phyloP scores from a whole-genome alignment of 106 monocot species.

The Platanthera zijinensis region DNA sequence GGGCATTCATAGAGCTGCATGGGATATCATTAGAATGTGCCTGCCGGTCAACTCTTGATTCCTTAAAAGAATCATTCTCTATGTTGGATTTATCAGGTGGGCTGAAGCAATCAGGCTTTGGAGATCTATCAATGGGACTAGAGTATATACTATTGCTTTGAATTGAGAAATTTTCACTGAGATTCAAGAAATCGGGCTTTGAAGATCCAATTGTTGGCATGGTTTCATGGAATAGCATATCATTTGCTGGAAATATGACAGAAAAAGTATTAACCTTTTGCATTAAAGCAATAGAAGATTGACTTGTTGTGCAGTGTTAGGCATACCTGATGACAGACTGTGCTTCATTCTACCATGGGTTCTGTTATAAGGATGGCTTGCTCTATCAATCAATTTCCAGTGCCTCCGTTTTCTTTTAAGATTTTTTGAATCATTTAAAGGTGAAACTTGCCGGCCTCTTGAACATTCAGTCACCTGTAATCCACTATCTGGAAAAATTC shows the following conservation, averaged over 20 bases:
- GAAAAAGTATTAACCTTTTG: not conserved
- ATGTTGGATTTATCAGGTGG: not conserved
- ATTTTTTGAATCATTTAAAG: constrained; percentile 2
- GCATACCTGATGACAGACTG: not conserved
- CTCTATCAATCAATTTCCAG: not conserved
- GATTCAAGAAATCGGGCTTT: constrained; percentile 1
- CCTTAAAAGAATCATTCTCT: constrained; percentile 5
- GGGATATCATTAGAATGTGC: not conserved
- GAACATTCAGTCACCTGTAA: not conserved
- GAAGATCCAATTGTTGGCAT: not conserved
- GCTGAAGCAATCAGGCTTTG: no score
- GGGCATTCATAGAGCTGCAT: not conserved
- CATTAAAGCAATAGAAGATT: not conserved
- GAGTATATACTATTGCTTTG: not conserved
- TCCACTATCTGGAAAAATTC: constrained; percentile 14
- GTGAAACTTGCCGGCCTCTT: not conserved
- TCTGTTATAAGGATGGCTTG: not conserved
- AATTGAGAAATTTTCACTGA: not conserved
- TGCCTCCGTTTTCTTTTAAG: constrained; percentile 2
- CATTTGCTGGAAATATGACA: constrained; percentile 1
- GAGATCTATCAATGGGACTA: not conserved
- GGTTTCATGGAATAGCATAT: not conserved
- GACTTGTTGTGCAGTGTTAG: not conserved
- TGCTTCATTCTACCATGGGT: not conserved
- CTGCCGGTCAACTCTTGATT: not conserved